Evolutionary conservation across 202 grass and related monocot species (phyloP), one percentile per base, ranked within the genome.

Genomic region (Schoenoplectus tabernaemontani): DNA sequence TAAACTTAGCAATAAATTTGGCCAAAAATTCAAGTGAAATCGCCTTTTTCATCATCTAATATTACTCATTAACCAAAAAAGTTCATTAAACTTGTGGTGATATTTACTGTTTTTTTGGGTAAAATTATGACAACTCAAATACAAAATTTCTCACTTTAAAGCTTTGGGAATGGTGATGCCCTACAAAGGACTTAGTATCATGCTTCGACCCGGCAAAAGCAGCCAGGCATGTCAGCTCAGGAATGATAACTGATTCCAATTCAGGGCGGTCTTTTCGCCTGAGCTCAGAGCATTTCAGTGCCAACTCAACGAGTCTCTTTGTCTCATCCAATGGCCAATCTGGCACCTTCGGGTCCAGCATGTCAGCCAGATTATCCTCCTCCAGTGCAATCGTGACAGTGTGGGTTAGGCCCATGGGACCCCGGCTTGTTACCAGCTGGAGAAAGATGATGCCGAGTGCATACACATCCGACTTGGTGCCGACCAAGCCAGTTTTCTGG

Each of bases 381-480:
- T 96, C 90, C 71, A 96, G 11, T 24, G 90, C 90, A 59, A 88
- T 85, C 15, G 77, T 78, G 56, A 96, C 84, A 51, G 53, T 76
- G 63, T 96, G 89, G 9, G 93, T 87, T 9, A 96, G 90, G 37
- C 93, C 93, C 93, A 96, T 96, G 20, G 93, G 80, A 6, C 82
- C 83, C 60, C 15, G 84, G 54, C 64, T 90, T 41, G 93, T 93
- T 78, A 96, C 81, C 76, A 96, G 77, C 84, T 93, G 93, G 47
- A 96, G 93, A 67, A 84, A 90, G 77, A 92, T 92, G 59, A 96
- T 85, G 23, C 93, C 93, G 4, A 96, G 87, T 34, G 93, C 93
- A 70, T 96, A 96, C 13, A 96, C 87, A 30, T 96, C 93, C 1
- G 93, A 92, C 81, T 96, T 92, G 17, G 88, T 88, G 76, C 82